These are phyloP conservation scores for Przewalskia tangutica DNA, from an alignment of 257 asterid species.

Conservation along the genomic window DNA sequence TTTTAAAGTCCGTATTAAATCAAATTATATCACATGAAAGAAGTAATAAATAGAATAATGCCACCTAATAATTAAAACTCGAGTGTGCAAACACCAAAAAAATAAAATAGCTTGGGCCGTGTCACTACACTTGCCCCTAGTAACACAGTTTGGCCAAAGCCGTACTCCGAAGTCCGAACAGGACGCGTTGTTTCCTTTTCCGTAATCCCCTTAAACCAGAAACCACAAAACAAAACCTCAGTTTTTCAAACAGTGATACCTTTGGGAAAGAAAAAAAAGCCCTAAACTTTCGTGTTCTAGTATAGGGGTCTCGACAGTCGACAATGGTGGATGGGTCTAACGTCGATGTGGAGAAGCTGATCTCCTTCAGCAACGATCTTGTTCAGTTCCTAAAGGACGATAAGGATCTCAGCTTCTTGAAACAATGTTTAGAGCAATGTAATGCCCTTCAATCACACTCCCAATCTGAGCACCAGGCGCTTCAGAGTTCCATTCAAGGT, in stretches of 20 bases:
- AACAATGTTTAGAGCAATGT: slow-evolving; percentile 38
- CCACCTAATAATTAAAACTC: no score
- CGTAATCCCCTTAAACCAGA: no score
- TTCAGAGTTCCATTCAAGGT: slow-evolving; percentile 40
- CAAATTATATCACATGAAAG: no score
- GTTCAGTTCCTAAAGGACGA: slow-evolving; percentile 37
- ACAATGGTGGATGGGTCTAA: slow-evolving; percentile 27
- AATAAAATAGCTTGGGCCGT: no score
- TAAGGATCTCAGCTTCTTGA: slow-evolving; percentile 32
- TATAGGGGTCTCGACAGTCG: not conserved
- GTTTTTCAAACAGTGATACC: not conserved
- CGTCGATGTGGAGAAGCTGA: slow-evolving; percentile 39
- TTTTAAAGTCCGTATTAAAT: no score
- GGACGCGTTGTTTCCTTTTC: no score
- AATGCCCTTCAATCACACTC: slow-evolving; percentile 43
- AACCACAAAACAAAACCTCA: no score
- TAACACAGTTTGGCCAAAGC: no score
- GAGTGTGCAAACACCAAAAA: no score
- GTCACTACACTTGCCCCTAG: no score
- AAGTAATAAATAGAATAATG: no score
- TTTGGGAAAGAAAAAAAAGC: not conserved
- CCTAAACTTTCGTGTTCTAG: not conserved
- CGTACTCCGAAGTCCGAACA: no score
- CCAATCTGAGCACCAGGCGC: slow-evolving; percentile 25
- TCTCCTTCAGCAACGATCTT: slow-evolving; percentile 39